Base-by-base conservation (phyloP, 768 basidiomycete species). In the Candolleomyces aberdarensis region DNA sequence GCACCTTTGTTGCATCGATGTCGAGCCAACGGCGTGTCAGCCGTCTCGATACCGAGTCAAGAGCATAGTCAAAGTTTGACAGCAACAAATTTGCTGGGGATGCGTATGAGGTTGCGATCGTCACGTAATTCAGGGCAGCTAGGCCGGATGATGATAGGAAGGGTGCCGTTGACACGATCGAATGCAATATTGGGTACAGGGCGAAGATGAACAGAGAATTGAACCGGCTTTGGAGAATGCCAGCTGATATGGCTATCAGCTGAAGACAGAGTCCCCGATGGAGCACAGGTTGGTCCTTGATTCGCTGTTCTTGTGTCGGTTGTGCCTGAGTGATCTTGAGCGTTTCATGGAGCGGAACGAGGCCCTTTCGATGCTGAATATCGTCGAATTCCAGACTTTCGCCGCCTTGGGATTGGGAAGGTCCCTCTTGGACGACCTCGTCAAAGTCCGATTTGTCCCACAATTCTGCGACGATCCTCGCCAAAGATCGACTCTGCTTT, bases 61-160 rank as follows among this genome's bases (percentile, higher is more conserved):
- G 84, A 9, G 94, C 90, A 69, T 99, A 98, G 74, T 99, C 96
- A 65, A 96, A 96, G 72, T 99, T 97, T 20, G 96, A 89, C 43
- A 98, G 81, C 5, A 99, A 79, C 29, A 98, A 79, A 67, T 96
- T 96, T 48, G 88, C 85, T 0, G 92, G 83, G 3, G 93, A 91
- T n/a, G 95, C 94, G 66, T 94, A 96, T 4, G 90, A 93, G 2
- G 89, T 86, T 57, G 84, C 79, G n/a, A 80, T 75, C 7, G 94
- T 81, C 39, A 96, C 82, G 61, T 81, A 86, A 61, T 83, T 72
- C 57, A 99, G 79, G 1, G 94, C 80, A 5, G 88, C 85, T 9
- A 88, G 75, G 1, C 89, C 96, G n/a, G 91, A 90, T 1, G 85
- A 78, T 7, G 89, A 87, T 7, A 96, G 76, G 67, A 88, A 81